Conservation (phyloP, 1,139 yeast species). For the Nematodospora anomalae region DNA sequence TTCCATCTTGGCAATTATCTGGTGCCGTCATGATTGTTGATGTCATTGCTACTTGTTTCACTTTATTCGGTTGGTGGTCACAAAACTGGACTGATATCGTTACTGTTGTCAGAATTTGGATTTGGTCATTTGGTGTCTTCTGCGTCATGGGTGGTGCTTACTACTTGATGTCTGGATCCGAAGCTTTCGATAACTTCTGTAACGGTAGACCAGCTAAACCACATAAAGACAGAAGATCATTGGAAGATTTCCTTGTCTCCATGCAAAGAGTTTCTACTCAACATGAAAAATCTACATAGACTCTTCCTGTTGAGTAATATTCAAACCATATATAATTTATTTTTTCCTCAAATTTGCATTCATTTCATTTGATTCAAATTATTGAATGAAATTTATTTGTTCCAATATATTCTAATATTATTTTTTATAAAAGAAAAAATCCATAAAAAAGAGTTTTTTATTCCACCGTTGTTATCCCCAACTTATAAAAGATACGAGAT, state of each 20-base stretch:
- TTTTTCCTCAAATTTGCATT: not conserved
- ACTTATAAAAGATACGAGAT: not conserved
- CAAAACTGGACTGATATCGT: conserved; percentile 97
- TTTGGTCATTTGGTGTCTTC: conserved; percentile 95
- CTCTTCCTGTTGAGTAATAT: conserved; percentile 4
- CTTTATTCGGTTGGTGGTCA: conserved; percentile 97
- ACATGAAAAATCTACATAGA: conserved; percentile 73
- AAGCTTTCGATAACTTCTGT: conserved; percentile 87
- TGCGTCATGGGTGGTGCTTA: conserved; percentile 96
- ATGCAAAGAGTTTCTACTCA: conserved; percentile 99
- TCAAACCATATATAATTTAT: too few relatives aligned
- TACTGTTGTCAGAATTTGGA: conserved; percentile 89
- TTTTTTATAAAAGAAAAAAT: conserved; percentile 1
- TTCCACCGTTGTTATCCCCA: not conserved
- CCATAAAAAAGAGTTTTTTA: not conserved
- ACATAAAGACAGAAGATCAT: conserved; percentile 68
- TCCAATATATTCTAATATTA: not conserved
- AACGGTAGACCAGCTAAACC: conserved; percentile 81
- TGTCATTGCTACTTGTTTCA: conserved; percentile 85
- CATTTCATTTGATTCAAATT: conserved; percentile 1
- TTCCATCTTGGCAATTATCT: conserved; percentile 92
- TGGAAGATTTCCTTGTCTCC: conserved; percentile 94
- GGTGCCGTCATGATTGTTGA: conserved; percentile 91
- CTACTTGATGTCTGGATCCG: conserved; percentile 87
- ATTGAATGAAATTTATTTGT: not conserved